Evolutionary conservation across 2,329 filamentous ascomycete species (phyloP), one percentile per base, ranked within the genome.

Genomic region (Talaromyces verruculosus): DNA sequence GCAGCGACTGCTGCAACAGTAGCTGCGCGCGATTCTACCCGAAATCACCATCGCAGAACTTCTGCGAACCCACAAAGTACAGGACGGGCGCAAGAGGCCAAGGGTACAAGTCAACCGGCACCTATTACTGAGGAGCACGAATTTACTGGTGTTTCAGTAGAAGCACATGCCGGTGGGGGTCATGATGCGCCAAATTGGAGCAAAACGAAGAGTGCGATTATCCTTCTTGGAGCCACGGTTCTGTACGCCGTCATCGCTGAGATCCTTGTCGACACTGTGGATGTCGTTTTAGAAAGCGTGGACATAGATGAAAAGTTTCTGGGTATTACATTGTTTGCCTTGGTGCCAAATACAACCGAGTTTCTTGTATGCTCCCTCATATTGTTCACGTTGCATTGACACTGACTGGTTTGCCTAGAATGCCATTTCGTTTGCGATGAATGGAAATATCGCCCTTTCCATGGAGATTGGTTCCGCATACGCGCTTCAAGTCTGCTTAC

Each of bases 161-260:
- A 77, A 41, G 80, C 84, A 53, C 79, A 82, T 62, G 74, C 76
- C 47, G 80, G 81, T 62, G 91, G 91, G 55, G 93, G 94, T 0
- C 96, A 99, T 73, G 95, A 99, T 78, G 95, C 95, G n/a, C 95
- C 95, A 4, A 99, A 99, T 76, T 99, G 95, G 95, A 92, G 94
- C 72, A 89, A 93, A 68, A 87, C 85, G 63, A 98, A 98, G 85
- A 97, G 92, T 82, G 86, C 92, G 1, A 83, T 97, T 57, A 94
- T 99, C 66, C 84, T 99, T 13, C 87, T 98, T 70, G 89, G 88
- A 1, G 94, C 96, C 2, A 99, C 95, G 0, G 74, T 98, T 15
- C 85, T 97, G 13, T 99, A 99, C 76, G 95, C 96, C n/a, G 83
- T 98, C 43, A 96, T 99, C 75, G 95, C 95, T 7, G 95, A 99